Evolutionary conservation across 148 eudicot species (phyloP), one percentile per base, ranked within the genome.

Genomic region (Pharnaceum exiguum): DNA sequence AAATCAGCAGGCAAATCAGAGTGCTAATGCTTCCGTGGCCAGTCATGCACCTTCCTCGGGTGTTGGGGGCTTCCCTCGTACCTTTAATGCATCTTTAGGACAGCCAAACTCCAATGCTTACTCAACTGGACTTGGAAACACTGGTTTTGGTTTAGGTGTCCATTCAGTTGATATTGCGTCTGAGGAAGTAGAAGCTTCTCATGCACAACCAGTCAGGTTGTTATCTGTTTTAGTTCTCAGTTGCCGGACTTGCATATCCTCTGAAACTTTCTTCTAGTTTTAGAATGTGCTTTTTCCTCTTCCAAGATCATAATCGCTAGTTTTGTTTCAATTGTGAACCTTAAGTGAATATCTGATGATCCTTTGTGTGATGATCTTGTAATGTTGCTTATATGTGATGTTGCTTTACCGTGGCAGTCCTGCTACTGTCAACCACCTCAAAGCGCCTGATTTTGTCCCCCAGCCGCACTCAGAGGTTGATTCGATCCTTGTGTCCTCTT

Each of bases 1-100:
- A 66, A 93, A 82, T 68, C 95, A 77, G 51, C 81, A 82, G 55
- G 61, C 96, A 5, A 73, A 57, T 63, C 89, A 74, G 66, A 82
- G 65, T 56, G 68, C 82, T 55, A 79, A 71, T 62, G 57, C 79
- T 63, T 50, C 65, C 10, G 60, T 79, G 23, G 67, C 71, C 71
- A 83, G 70, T 27, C 77, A 82, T 63, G 51, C 81, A 17, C 62
- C 81, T 71, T 61, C 90, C 46, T 54, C 93, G 29, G 77, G 64
- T 46, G 54, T 66, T 68, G 81, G 73, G 46, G 73, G 74, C 49
- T 38, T 88, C 47, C 66, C 90, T 26, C 75, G 78, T 38, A 47
- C 69, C 28, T 77, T 74, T 42, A 67, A 60, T 65, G 59, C 85
- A 53, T 73, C 79, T 43, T 80, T 94, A 13, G 96, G 84, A 25